phyloP scores from a whole-genome alignment of 2,329 filamentous ascomycete genomes.

The Alternaria triticimaculans region DNA sequence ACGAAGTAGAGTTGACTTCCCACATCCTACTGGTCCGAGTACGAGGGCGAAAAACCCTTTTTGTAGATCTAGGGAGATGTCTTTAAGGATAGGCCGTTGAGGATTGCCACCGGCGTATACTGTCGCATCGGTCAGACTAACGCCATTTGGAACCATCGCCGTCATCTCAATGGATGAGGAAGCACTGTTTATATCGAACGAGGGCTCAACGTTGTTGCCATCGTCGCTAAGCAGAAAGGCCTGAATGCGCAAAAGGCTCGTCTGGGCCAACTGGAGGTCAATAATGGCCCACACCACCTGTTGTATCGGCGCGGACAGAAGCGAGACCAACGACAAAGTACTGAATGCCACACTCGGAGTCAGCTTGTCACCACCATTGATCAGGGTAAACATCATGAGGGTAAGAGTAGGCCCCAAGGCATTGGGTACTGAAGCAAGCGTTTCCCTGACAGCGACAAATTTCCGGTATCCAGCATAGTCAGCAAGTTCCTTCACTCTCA shows the following conservation, averaged over 20 bases:
- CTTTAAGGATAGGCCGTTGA: neutral
- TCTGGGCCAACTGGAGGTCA: neutral
- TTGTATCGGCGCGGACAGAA: neutral
- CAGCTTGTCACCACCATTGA: neutral
- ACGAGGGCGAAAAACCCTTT: neutral
- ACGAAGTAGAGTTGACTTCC: neutral
- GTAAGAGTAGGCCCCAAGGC: neutral
- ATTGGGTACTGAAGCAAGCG: neutral
- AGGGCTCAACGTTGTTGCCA: neutral
- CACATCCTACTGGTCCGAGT: neutral
- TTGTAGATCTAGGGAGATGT: neutral
- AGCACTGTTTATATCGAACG: neutral
- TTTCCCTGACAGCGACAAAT: neutral
- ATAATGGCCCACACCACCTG: neutral
- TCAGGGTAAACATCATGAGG: neutral
- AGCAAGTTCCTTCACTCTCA: neutral
- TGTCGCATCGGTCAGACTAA: neutral
- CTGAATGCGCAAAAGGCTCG: neutral
- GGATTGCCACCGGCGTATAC: neutral
- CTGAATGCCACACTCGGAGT: neutral
- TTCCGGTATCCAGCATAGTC: neutral
- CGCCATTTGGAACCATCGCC: neutral
- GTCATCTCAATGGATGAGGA: neutral
- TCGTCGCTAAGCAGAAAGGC: neutral
- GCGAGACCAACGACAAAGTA: neutral